Evolutionary conservation across 345 rosid genomes (phyloP), one percentile per base, ranked within the genome.

Genomic region (Hibiscus syriacus): DNA sequence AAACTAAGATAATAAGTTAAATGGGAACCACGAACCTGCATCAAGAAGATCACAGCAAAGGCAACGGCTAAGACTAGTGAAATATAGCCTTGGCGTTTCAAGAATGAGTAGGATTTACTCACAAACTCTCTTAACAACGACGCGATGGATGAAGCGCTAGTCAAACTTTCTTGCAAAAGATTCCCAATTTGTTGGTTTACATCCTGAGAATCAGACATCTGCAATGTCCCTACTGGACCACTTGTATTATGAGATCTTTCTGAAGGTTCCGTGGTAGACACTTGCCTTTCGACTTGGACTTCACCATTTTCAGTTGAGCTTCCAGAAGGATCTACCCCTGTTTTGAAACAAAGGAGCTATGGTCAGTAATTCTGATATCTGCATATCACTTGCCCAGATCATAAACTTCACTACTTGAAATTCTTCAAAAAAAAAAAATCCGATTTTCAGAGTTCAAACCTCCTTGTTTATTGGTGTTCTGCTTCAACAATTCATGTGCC

Each of bases 401-500:
- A 60, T 0, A 48, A 46, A 71, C 23, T 64, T 17, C 13, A 43
- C n/a, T 26, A 8, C 34, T 60, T 14, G 39, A 59, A 66, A 46
- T 20, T 43, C 8, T 20, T 32, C 34, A 32, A 17, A 41, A 45
- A 66, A 20, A 50, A 49, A 52, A 19, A 26, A 56, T 71, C 34
- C 12, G 58, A 38, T 53, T 50, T 55, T 39, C 73, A 22, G 60
- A 84, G 38, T 46, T 39, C 71, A 23, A 64, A 85, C 87, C 94
- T 85, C 75, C 81, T 72, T 49, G 76, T 67, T 78, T 82, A 71
- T 88, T 88, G 73, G 80, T 76, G 65, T 86, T 90, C 74, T 84
- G 78, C 81, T 85, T 85, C 86, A 90, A 74, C 70, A 87, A 29
- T 60, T 83, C 82, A 67, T 84, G 89, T 67, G 96, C 96, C 99